A percentile compares a stretch with the other conserved stretches of the same genome.
phyloP scores from a whole-genome alignment of 306 rosid species.

The Alnus glutinosa region DNA sequence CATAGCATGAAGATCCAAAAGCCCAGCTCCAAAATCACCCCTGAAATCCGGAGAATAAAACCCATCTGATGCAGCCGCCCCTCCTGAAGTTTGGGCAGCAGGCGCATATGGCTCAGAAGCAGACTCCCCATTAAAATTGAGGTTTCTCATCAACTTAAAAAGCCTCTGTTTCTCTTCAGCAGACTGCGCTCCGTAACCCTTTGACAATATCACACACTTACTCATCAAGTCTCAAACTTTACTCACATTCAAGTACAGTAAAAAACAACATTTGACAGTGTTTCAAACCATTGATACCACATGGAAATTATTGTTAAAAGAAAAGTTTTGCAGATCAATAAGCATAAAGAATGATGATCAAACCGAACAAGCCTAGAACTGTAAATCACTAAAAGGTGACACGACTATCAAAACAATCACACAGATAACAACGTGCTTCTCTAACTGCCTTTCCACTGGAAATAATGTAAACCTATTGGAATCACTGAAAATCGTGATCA shows the following conservation, averaged over 20 bases:
- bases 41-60: conserved; percentile 82
- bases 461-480: not conserved
- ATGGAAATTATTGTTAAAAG: not conserved
- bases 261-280: not conserved
- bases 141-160: conserved; percentile 86
- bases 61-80: conserved; percentile 59
- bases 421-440: not conserved
- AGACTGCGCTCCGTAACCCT: conserved; percentile 97
- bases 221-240: conserved; percentile 22
- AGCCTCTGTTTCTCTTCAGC: conserved; percentile 96
- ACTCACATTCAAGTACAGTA: conserved; percentile 16
- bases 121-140: conserved; percentile 89
- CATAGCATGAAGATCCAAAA: conserved; percentile 97
- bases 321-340: conserved; percentile 5
- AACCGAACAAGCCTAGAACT: conserved; percentile 19
- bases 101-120: conserved; percentile 78
- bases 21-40: conserved; percentile 97
- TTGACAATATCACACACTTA: conserved; percentile 30
- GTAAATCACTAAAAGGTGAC: not conserved
- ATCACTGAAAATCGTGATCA: conserved; percentile 2
- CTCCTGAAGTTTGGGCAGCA: conserved; percentile 63
- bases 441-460: not conserved
- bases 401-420: not conserved
- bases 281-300: not conserved
- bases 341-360: conserved; percentile 7